Base-by-base conservation (phyloP, 192 early-diverging fungal genomes). In the Coemansia sp. region DNA sequence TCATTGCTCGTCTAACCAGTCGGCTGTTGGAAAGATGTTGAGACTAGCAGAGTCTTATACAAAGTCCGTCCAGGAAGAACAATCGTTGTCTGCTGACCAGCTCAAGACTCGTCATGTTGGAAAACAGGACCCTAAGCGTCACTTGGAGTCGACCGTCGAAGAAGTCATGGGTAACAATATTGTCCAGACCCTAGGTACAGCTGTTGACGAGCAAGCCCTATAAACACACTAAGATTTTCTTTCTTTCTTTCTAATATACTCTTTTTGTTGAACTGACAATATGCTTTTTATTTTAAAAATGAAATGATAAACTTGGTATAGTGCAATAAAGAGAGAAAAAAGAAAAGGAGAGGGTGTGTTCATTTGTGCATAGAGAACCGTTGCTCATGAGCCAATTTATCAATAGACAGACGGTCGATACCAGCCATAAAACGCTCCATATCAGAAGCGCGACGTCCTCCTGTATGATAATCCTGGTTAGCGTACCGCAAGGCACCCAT, bases 71-170 rank as follows among this genome's bases (percentile, higher is more conserved):
- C 91, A 94, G 66, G 98, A 99, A 76, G 98, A 99, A 83, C 91
- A 88, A 57, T 94, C 91, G 14, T 86, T 99, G 90, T 94, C 94
- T 13, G 72, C 90, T 2, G 93, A 98, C 52, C 93, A 98, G 84
- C 91, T 99, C 38, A 93, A 96, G 82, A 98, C 93, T 10, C 95
- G 98, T 39, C 98, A 99, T 78, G 95, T 99, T n/a, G 98, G 98
- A 38, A 99, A 99, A 78, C 95, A 99, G 83, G 98, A 99, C 74
- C 98, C 98, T 16, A 99, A 99, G 87, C 90, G 96, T 71, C 98
- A 99, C 81, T 82, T 99, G 70, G 95, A 96, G 78, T 89, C 93
- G 39, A 96, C 91, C 32, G 94, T 97, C 3, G 96, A 97, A 68
- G 84, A 87, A 32, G 88, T 91, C 37, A 98, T 99, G 96, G 87